These are phyloP conservation scores for Sugiyamaella japonica DNA, from an alignment of 1,139 yeast species.

Conservation along the genomic window DNA sequence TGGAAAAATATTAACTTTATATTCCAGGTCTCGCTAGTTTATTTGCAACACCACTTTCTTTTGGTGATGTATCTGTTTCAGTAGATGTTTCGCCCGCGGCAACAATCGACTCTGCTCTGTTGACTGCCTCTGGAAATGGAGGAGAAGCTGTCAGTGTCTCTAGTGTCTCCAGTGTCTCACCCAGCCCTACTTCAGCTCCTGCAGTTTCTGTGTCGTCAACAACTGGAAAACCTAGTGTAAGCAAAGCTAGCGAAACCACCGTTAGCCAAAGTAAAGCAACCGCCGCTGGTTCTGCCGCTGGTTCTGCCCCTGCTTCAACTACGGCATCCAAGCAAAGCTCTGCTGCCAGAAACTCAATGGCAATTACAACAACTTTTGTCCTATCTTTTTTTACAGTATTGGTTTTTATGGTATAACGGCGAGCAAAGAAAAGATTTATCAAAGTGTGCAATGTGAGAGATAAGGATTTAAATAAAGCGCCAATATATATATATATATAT, in stretches of 20 bases:
- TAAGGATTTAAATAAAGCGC: background rate
- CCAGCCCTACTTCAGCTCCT: background rate
- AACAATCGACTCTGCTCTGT: background rate
- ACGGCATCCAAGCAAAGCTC: background rate
- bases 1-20: background rate
- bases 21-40: background rate
- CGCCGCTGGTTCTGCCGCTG: background rate
- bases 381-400: conserved; percentile 1
- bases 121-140: background rate
- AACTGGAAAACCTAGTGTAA: background rate
- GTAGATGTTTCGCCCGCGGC: background rate
- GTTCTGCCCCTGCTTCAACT: background rate
- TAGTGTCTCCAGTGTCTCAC: background rate
- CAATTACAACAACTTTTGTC: background rate
- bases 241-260: background rate
- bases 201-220: too few relatives aligned
- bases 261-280: background rate
- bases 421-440: background rate
- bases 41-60: background rate
- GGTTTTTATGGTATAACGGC: background rate
- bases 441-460: background rate
- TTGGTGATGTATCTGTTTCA: background rate
- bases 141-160: background rate
- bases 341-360: background rate
- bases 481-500: too few relatives aligned